A percentile compares a stretch with the other conserved stretches of the same genome.
Conservation (phyloP, 257 asterid species). For the Primulina huaijiensis region DNA sequence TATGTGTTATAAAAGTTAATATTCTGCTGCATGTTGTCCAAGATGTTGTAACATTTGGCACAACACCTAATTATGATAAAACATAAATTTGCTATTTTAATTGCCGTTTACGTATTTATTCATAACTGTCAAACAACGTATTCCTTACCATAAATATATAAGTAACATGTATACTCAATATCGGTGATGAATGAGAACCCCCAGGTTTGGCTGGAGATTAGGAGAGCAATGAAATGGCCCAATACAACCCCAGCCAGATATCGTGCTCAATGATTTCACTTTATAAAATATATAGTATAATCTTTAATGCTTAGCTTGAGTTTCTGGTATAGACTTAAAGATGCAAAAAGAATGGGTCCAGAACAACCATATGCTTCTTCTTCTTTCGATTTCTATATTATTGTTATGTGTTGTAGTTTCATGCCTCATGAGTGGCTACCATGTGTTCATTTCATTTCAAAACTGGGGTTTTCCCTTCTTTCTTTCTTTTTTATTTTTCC, state of each 20-base stretch:
- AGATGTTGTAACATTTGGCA: too few species aligned
- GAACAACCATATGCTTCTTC: slow-evolving; percentile 20
- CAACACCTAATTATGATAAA: too few species aligned
- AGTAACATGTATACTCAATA: not conserved
- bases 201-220: too few species aligned
- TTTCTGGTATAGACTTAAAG: slow-evolving; percentile 46
- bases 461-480: slow-evolving; percentile 8
- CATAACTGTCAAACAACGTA: too few species aligned
- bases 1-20: too few species aligned
- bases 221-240: slow-evolving; percentile 24
- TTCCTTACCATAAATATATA: too few species aligned
- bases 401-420: slow-evolving; percentile 14
- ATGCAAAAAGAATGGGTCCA: slow-evolving; percentile 44
- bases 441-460: slow-evolving; percentile 38
- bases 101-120: too few species aligned
- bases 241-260: slow-evolving; percentile 30
- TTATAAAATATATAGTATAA: not conserved
- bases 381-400: slow-evolving; percentile 26
- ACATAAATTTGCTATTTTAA: too few species aligned
- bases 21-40: too few species aligned
- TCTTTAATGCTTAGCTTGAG: slow-evolving; percentile 25
- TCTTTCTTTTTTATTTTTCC: too few species aligned
- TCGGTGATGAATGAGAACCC: too few species aligned
- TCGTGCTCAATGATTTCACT: slow-evolving; percentile 20
- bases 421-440: slow-evolving; percentile 57